Evolutionary conservation across 805 yeast genomes (phyloP).

Genomic region (Candida pseudoglaebosa): DNA sequence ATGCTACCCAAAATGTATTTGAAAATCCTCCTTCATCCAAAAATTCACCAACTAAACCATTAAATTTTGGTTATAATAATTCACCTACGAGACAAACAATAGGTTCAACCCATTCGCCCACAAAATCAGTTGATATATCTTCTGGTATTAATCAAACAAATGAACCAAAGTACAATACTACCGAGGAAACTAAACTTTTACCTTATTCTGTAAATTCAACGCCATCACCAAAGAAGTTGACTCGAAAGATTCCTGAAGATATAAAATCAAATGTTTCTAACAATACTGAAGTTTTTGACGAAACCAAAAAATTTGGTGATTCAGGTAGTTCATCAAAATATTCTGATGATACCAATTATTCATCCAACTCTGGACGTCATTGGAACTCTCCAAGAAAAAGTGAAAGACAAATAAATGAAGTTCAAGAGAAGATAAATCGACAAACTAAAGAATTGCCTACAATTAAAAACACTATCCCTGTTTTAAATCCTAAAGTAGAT

Average conservation of each 20-base stretch:
- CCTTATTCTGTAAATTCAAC: background rate
- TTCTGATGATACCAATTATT: constrained; percentile 11
- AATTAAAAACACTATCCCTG: constrained; percentile 8
- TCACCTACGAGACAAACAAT: too few species aligned
- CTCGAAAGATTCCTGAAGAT: constrained; percentile 11
- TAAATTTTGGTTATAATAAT: too few species aligned
- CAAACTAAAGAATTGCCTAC: constrained; percentile 26
- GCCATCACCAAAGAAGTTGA: background rate
- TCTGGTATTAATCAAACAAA: too few species aligned
- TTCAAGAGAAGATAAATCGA: constrained; percentile 37
- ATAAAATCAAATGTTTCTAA: constrained; percentile 12
- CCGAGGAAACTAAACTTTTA: background rate
- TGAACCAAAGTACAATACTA: background rate
- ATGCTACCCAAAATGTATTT: constrained; percentile 1
- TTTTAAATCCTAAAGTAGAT: constrained; percentile 22
- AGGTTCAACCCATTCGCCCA: too few species aligned
- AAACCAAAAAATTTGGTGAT: constrained; percentile 5
- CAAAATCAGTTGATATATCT: background rate
- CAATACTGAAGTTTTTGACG: constrained; percentile 13
- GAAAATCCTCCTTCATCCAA: background rate
- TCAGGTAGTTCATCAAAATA: constrained; percentile 12
- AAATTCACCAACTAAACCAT: background rate
- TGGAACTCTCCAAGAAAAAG: constrained; percentile 44
- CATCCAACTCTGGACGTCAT: constrained; percentile 22
- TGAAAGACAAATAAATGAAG: constrained; percentile 27